A percentile compares a stretch with the other conserved stretches of the same genome.
These are phyloP conservation scores for Syzygium jambos DNA, from an alignment of 345 rosid species.

Conservation along the genomic window DNA sequence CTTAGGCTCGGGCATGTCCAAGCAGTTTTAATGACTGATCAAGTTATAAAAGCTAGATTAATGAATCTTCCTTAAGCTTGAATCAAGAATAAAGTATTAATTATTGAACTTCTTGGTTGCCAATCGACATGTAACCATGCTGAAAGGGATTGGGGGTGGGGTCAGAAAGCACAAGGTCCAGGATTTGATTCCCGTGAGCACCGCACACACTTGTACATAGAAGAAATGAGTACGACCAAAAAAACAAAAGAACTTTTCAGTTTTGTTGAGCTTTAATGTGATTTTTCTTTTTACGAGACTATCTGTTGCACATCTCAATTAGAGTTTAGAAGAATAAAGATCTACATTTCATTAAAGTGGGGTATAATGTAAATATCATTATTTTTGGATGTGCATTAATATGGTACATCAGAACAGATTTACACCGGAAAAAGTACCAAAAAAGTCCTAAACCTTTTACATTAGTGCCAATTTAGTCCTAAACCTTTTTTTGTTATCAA, in stretches of 20 bases:
- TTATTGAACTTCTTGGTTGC: not conserved
- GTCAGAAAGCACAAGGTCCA: too few relatives aligned
- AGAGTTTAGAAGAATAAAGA: not conserved
- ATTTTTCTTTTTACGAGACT: not conserved
- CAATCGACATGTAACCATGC: too few relatives aligned
- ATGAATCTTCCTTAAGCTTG: not conserved
- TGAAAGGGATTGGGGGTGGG: too few relatives aligned
- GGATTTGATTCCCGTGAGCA: too few relatives aligned
- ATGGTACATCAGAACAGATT: too few relatives aligned
- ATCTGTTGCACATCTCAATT: not conserved
- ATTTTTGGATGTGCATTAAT: not conserved
- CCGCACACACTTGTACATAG: too few relatives aligned
- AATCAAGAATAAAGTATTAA: not conserved
- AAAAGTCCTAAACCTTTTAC: too few relatives aligned
- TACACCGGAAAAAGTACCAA: not conserved
- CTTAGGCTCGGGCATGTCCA: not conserved
- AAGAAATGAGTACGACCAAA: too few relatives aligned
- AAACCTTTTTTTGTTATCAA: too few relatives aligned
- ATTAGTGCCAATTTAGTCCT: too few relatives aligned
- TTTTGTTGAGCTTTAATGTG: not conserved
- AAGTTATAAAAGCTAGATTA: not conserved
- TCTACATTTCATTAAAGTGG: not conserved
- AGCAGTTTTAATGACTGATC: not conserved
- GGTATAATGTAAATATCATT: not conserved
- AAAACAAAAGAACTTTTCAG: not conserved